These are phyloP conservation scores for Acarospora socialis DNA, from an alignment of 2,329 filamentous ascomycete genomes.

Conservation along the genomic window DNA sequence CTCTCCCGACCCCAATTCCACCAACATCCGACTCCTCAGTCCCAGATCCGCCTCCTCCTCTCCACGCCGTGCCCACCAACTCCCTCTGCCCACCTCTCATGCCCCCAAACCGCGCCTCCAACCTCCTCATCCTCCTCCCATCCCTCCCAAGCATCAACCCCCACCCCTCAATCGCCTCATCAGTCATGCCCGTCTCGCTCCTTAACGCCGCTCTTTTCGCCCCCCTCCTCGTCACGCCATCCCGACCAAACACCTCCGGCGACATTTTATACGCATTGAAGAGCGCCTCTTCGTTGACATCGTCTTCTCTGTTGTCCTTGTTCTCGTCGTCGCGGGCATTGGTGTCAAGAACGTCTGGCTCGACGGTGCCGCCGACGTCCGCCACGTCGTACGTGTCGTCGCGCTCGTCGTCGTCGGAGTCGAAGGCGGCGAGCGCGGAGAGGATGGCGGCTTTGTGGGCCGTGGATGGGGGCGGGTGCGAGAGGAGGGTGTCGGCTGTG, in stretches of 20 bases:
- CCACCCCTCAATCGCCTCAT: constrained; percentile 92
- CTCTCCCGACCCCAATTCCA: constrained; percentile 14
- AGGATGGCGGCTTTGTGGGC: constrained; percentile 16
- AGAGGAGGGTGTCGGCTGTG: constrained; percentile 15
- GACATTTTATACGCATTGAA: constrained; percentile 57
- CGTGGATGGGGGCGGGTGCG: constrained; percentile 8
- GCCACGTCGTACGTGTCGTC: constrained; percentile 93
- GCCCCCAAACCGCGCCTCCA: constrained; percentile 52
- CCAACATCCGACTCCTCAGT: constrained; percentile 9
- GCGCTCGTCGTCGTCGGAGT: constrained; percentile 73
- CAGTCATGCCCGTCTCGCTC: constrained; percentile 71
- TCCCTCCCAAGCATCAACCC: constrained; percentile 69
- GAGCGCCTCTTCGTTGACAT: constrained; percentile 49
- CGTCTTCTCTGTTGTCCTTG: constrained; percentile 34
- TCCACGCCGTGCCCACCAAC: constrained; percentile 12
- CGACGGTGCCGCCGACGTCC: constrained; percentile 80
- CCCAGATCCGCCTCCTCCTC: constrained; percentile 18
- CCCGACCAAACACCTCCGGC: constrained; percentile 54
- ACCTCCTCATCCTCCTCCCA: constrained; percentile 48
- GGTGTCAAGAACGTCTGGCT: too few species aligned
- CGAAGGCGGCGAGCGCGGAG: constrained; percentile 16
- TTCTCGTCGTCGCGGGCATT: constrained; percentile 38
- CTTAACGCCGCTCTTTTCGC: constrained; percentile 50
- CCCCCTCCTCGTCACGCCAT: constrained; percentile 53
- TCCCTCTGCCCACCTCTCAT: constrained; percentile 5